Evolutionary conservation across 805 yeast genomes (phyloP), one percentile per base, ranked within the genome.

Genomic region (Dipodascus albidus): DNA sequence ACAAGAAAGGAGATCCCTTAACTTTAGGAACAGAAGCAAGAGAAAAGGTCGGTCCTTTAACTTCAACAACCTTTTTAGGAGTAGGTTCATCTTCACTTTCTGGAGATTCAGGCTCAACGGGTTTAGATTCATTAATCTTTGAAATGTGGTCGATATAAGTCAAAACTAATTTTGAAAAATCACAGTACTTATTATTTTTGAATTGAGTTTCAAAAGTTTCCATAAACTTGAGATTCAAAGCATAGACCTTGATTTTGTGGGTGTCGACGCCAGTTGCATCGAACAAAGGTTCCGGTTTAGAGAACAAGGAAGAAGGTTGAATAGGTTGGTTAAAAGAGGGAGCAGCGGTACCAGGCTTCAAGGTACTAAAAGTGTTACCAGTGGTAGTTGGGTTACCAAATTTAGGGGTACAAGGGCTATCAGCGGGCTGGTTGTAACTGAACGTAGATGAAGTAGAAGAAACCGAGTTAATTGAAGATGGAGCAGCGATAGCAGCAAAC

Each of bases 261-360:
- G 9, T 14, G 14, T 19, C 33, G 9, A 33, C 33, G 48, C 24
- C 68, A 3, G 65, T 51, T 47, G 74, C 68, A 35, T 71, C 67
- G 58, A 74, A 74, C 23, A 67, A 60, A 55, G 67, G 65, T 22
- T 61, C 60, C 20, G 66, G 60, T 14, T 52, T 76, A 81, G 2
- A 76, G 70, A 1, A 61, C 61, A 35, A 47, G 58, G 23, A 59
- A 63, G 11, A 53, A 60, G 14, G 59, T 62, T 49, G 60, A 51
- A 17, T 59, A 54, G 22, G 52, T 57, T 22, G 57, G 56, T 22
- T 49, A 27, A 14, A 53, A 14, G 74, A 55, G 48, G 73, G 72
- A 1, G 73, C 72, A 0, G 75, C 62, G 21, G 62, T 65, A 57
- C 71, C 73, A 3, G 64, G 58, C 1, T 67, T 61, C 49, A 70